Percentiles rank a stretch among this genome's conserved stretches.
These are phyloP conservation scores for Cladosporium sp. DNA, from an alignment of 2,329 filamentous ascomycete genomes.

Conservation along the genomic window DNA sequence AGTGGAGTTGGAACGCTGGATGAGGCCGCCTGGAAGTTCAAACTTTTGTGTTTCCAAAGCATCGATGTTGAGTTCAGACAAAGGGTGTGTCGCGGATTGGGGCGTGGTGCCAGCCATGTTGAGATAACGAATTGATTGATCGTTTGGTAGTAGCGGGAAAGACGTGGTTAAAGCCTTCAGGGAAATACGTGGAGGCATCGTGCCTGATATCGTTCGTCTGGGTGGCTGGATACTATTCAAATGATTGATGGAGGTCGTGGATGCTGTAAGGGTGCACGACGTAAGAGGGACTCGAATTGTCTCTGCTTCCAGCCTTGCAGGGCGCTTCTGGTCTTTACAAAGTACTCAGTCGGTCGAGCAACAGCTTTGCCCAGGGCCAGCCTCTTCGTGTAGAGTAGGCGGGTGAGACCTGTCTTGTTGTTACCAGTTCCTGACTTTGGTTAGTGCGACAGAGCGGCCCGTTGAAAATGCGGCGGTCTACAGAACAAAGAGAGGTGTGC, in stretches of 20 bases:
- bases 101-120: conserved; percentile 1
- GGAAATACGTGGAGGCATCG: not conserved
- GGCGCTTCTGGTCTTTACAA: conserved; percentile 14
- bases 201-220: conserved; percentile 5
- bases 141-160: conserved; percentile 3
- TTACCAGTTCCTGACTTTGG: conserved; percentile 16
- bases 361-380: conserved; percentile 15
- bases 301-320: conserved; percentile 16
- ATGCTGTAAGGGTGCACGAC: not conserved
- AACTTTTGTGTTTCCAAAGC: conserved; percentile 18
- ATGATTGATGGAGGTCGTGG: not conserved
- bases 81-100: conserved; percentile 3
- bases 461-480: not conserved
- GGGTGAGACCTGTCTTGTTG: conserved; percentile 21
- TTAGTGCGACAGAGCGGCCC: conserved; percentile 7
- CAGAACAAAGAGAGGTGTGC: conserved; percentile 1
- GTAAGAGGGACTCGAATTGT: conserved; percentile 13
- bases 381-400: conserved; percentile 12
- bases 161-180: conserved; percentile 2
- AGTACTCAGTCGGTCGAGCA: conserved; percentile 5
- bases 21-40: conserved; percentile 7
- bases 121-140: conserved; percentile 7
- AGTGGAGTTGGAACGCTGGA: conserved; percentile 19
- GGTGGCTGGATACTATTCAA: conserved; percentile 16
- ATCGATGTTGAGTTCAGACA: conserved; percentile 18